Base-by-base conservation (phyloP, 2,329 filamentous ascomycete genomes). In the Trichocomaceae sp. region DNA sequence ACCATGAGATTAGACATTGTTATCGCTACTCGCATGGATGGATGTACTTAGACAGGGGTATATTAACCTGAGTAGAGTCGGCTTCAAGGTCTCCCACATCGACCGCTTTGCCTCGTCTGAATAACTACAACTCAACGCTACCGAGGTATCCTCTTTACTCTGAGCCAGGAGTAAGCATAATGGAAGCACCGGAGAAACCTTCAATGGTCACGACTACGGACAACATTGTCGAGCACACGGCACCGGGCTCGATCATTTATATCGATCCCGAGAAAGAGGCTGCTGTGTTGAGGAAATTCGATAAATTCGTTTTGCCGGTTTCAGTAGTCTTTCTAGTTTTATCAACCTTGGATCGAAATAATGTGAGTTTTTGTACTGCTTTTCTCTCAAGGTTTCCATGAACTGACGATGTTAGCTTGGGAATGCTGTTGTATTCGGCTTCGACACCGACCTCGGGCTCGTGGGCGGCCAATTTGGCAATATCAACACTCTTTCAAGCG, bases 401-500 rank as follows among this genome's bases (percentile, higher is more conserved):
- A 26, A 15, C 35, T 33, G 33, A 42, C 3, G 9, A n/a, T n/a
- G 13, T 17, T 9, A 54, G 51, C 31, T 54, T 47, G 50, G 50
- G 22, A 52, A 52, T 42, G 50, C 33, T 9, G 15, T 20, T 12
- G 22, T 46, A n/a, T 52, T 52, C 19, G 74, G 74, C 2, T 63
- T 79, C 12, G 71, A 77, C 52, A 63, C 69, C 31, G 65, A 69
- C 62, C 69, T 86, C 10, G 64, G 77, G 22, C 81, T 87, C 65
- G 72, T 72, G n/a, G 66, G 69, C 5, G 75, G 81, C 59, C 77
- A 85, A 63, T 86, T 87, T 69, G 86, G 85, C 63, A 76, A 80
- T 37, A 79, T 86, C 54, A 67, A 87, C 45, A 76, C 75, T 49
- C 80, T 88, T 57, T 88, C 88, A 72, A 88, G 84, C 68, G 75